phyloP scores from a whole-genome alignment of 352 stramenopile species.

The Halophytophthora batemanensis region DNA sequence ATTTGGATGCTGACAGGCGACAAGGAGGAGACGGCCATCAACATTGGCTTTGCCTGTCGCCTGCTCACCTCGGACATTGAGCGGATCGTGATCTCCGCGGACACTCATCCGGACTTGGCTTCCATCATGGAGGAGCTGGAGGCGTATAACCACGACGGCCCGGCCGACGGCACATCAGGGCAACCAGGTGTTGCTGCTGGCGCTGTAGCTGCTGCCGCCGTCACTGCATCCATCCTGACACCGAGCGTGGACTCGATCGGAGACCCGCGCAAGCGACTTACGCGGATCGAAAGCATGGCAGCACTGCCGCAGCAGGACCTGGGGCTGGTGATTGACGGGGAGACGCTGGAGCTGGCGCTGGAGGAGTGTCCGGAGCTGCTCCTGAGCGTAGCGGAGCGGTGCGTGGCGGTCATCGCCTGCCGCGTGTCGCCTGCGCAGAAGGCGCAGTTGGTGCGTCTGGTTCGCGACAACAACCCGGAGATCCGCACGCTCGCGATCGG shows the following conservation, averaged over 20 bases:
- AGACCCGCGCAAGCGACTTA: slow-evolving; percentile 34
- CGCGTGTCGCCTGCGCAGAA: slow-evolving; percentile 94
- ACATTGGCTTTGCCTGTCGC: slow-evolving; percentile 93
- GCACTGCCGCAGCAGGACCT: slow-evolving; percentile 42
- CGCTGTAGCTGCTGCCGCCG: slow-evolving; percentile 1
- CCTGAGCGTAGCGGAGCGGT: slow-evolving; percentile 77
- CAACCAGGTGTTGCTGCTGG: slow-evolving; percentile 6
- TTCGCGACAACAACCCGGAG: slow-evolving; percentile 86
- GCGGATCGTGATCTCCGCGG: slow-evolving; percentile 74
- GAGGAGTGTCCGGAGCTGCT: slow-evolving; percentile 73
- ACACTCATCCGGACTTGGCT: slow-evolving; percentile 65
- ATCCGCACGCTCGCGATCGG: slow-evolving; percentile 90
- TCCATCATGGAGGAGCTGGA: slow-evolving; percentile 66
- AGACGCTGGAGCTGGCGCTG: slow-evolving; percentile 75
- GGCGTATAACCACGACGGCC: slow-evolving; percentile 30
- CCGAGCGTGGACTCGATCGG: slow-evolving; percentile 9
- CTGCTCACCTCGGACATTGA: slow-evolving; percentile 92
- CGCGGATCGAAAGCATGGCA: slow-evolving; percentile 67
- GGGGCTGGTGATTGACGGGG: slow-evolving; percentile 75
- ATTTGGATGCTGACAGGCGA: slow-evolving; percentile 96
- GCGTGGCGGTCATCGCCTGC: slow-evolving; percentile 90
- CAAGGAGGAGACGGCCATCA: slow-evolving; percentile 95
- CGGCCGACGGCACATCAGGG: slow-evolving; percentile 24
- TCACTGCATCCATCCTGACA: slow-evolving; percentile 10
- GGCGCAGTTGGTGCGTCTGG: slow-evolving; percentile 88